Percentiles rank a stretch among this genome's conserved stretches.
Conservation (phyloP, 257 asterid genomes). For the Ilex aquifolium region DNA sequence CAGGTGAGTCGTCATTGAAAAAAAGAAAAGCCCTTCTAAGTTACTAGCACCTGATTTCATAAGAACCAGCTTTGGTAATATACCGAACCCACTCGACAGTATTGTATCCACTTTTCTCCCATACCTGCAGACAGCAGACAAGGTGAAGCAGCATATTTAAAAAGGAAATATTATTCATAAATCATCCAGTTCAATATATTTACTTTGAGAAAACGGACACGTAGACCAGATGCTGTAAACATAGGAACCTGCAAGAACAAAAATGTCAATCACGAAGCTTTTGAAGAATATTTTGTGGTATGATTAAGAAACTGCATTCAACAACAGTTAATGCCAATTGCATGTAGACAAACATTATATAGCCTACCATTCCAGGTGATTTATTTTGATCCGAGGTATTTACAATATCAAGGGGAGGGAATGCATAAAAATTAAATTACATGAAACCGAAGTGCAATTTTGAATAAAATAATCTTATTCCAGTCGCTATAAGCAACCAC, state of each 20-base stretch:
- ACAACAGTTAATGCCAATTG: no score
- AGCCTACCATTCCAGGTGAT: no score
- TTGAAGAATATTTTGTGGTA: background rate
- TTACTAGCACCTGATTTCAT: constrained; percentile 83
- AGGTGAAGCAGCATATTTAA: constrained; percentile 7
- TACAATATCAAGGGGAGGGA: no score
- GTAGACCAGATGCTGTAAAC: constrained; percentile 97
- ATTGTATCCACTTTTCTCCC: constrained; percentile 99
- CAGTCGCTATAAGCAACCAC: constrained; percentile 1
- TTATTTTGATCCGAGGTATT: no score
- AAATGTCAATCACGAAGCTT: background rate
- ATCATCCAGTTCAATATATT: constrained; percentile 2
- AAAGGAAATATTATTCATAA: background rate
- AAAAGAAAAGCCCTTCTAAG: no score
- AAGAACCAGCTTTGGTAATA: constrained; percentile 96
- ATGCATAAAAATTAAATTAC: background rate
- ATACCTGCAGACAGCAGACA: constrained; percentile 50
- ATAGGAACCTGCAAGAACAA: constrained; percentile 79
- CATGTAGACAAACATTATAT: no score
- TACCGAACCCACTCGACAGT: constrained; percentile 99
- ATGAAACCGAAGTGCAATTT: background rate
- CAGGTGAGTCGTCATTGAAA: no score
- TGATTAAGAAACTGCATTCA: no score
- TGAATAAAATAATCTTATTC: background rate
- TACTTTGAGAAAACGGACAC: constrained; percentile 98